Evolutionary conservation across 306 rosid species (phyloP), one percentile per base, ranked within the genome.

Genomic region (Phaseolus lunatus): DNA sequence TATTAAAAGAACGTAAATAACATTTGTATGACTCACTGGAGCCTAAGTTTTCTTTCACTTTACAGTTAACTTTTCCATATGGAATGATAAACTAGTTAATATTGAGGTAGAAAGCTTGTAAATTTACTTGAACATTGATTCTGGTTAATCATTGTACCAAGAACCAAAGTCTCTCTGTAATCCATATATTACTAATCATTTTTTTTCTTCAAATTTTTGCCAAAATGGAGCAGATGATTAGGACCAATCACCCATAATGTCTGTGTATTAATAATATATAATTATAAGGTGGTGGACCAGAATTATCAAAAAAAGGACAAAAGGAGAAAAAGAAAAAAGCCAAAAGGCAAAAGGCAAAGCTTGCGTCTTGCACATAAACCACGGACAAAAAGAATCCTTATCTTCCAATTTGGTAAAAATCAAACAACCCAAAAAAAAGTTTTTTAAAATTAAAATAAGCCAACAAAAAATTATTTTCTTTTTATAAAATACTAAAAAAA

Each of bases 351-450:
- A 77, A 52, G 81, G 75, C 27, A 19, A 77, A 73, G 18, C 77
- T 9, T 37, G 52, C 73, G 63, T 83, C 56, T 83, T 66, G 67
- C 77, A 67, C 35, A 62, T 72, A 72, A 72, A 77, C 66, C 82
- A 54, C 76, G 22, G 59, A 58, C 82, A 83, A 78, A 82, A 78
- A 37, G 45, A 83, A 78, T 73, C 72, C 50, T 49, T 78, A 53
- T 53, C 48, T 68, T 7, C 67, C 61, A 78, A 72, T 78, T 57
- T 47, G 45, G 43, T 7, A 73, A 78, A 53, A 72, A 66, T 61
- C 83, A 78, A 83, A 73, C 78, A 65, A 48, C 3, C 61, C 23
- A 65, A 1, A 18, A 54, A n/a, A 49, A 16, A 47, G 23, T 37
- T 12, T 24, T 52, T 3, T 31, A 33, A 56, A 9, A 56, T 16